Evolutionary conservation across 1,284 basidiomycete species (phyloP).

Genomic region (Thelephora terrestris): DNA sequence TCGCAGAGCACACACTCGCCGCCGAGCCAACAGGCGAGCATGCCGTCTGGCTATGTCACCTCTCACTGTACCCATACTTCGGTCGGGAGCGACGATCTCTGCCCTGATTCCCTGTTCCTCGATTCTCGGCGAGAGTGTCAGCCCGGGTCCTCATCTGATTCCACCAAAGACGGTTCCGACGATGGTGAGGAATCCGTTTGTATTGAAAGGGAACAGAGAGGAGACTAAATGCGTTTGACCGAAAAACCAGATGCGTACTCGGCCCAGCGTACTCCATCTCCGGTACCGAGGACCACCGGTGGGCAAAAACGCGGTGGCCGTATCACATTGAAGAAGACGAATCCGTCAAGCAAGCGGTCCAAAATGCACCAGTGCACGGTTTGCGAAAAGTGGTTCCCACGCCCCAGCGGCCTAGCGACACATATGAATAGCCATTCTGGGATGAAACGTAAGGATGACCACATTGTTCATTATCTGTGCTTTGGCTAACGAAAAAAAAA

Average conservation of each 20-base stretch:
- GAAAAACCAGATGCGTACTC: not conserved
- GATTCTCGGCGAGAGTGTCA: too few species aligned
- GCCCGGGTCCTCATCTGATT: too few species aligned
- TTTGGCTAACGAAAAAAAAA: not conserved
- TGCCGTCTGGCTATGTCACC: too few species aligned
- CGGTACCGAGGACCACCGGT: slow-evolving; percentile 9
- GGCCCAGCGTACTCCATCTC: slow-evolving; percentile 10
- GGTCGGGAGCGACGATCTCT: too few species aligned
- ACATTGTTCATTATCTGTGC: not conserved
- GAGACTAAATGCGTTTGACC: too few species aligned
- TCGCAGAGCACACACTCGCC: too few species aligned
- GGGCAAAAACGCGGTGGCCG: slow-evolving; percentile 3
- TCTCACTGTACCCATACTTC: too few species aligned
- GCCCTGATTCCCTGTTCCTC: too few species aligned
- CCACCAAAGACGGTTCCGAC: too few species aligned
- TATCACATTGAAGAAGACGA: slow-evolving; percentile 13
- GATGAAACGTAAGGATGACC: slow-evolving; percentile 40
- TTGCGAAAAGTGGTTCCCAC: slow-evolving; percentile 49
- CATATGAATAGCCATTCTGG: slow-evolving; percentile 68
- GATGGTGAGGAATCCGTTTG: too few species aligned
- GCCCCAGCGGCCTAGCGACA: slow-evolving; percentile 57
- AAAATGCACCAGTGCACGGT: slow-evolving; percentile 45
- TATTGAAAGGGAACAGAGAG: too few species aligned
- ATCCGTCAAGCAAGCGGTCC: slow-evolving; percentile 28
- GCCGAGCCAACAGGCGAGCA: too few species aligned